A percentile compares a stretch with the other conserved stretches of the same genome.
Evolutionary conservation across 768 basidiomycete genomes (phyloP).

Genomic region (Trametes cubensis): DNA sequence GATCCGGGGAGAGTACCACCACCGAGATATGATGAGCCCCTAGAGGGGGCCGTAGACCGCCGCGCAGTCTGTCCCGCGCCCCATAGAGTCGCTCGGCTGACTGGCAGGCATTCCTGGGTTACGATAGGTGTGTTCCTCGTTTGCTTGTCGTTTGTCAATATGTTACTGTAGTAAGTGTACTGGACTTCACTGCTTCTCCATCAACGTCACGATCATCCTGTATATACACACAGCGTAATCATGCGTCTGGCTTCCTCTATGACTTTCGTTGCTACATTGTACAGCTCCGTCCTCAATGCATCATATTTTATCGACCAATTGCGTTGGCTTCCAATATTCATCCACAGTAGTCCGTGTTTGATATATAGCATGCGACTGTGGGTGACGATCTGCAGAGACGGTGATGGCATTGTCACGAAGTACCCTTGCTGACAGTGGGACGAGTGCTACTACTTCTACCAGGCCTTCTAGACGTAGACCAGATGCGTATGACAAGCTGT

Average conservation of each 20-base stretch:
- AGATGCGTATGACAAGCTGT: no score
- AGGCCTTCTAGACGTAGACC: no score
- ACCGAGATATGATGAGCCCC: slow-evolving; percentile 16
- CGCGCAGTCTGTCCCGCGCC: not conserved
- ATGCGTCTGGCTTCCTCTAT: slow-evolving; percentile 1
- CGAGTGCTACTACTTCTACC: no score
- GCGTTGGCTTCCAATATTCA: no score
- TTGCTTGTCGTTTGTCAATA: slow-evolving; percentile 4
- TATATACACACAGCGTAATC: slow-evolving; percentile 24
- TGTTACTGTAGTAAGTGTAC: slow-evolving; percentile 19
- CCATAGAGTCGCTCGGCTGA: slow-evolving; percentile 18
- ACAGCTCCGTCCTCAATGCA: slow-evolving; percentile 17
- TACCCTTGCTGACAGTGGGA: no score
- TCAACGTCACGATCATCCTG: slow-evolving; percentile 17
- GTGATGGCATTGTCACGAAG: no score
- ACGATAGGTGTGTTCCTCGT: slow-evolving; percentile 4
- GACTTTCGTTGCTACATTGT: slow-evolving; percentile 22
- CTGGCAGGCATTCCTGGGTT: slow-evolving; percentile 5
- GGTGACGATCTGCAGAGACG: no score
- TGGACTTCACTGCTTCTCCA: slow-evolving; percentile 20
- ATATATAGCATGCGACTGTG: no score
- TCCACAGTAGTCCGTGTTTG: no score
- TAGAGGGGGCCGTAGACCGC: slow-evolving; percentile 4
- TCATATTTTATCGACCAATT: slow-evolving; percentile 14
- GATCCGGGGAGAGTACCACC: slow-evolving; percentile 13